Base-by-base conservation (phyloP, 129 eudicot species). In the Sambucus nigra region DNA sequence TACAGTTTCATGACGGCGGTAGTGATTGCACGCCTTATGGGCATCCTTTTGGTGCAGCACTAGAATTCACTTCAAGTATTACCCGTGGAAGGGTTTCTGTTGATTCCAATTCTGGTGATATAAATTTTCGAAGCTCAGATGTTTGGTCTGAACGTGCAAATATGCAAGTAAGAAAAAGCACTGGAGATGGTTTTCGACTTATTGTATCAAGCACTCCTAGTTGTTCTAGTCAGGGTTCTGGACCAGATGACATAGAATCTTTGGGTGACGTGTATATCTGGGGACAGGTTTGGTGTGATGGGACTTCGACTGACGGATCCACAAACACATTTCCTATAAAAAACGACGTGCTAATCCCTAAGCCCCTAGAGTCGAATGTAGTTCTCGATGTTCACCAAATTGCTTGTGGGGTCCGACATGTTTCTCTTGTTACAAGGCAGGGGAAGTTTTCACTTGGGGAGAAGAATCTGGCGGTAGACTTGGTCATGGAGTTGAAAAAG, bases 361-460 rank as follows among this genome's bases (percentile, higher is more conserved):
- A 72, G 54, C 71, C 79, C 1, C 53, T 89, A 33, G 95, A 89
- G 48, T 73, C 95, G 20, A 79, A 85, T 61, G 79, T 89, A 52
- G 98, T 89, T 21, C 86, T 89, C 39, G 95, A 89, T 38, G 98
- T 85, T 7, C 95, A 78, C 11, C 93, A 81, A 72, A 84, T 89
- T 22, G 76, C 88, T 15, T 89, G 97, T 62, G 97, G 97, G 11
- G 88, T 79, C 57, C 77, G 81, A 2, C 97, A 89, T 55, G 69
- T 81, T 69, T 79, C 95, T 33, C 94, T 89, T 47, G 88, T 89
- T 40, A 84, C 97, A 45, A 71, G 93, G 57, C 97, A 89, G 67
- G 97, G 97, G 97, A 89, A 75, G 83, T 89, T 61, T 89, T 89
- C 73, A 84, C 93, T 0, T 89, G 97, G 81, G 97, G 97, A 14